Conservation (phyloP, 192 early-diverging fungal species). For the Coemansia furcata region DNA sequence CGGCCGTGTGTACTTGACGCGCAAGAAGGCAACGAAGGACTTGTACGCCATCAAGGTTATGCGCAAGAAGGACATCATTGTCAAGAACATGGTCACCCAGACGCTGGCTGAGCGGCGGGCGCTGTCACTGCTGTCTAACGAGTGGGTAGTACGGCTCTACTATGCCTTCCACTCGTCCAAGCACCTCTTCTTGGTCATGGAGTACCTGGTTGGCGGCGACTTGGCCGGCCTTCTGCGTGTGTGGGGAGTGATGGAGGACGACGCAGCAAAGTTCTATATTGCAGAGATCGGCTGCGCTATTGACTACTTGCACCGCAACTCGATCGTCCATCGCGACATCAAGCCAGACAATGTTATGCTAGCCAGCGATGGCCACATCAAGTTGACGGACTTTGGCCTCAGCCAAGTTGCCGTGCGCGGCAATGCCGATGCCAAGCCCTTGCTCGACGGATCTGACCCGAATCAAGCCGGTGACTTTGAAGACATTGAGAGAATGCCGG, state of each 20-base stretch:
- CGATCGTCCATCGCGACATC: conserved; percentile 85
- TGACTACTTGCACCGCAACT: conserved; percentile 86
- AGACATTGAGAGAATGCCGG: conserved; percentile 14
- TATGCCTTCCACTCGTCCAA: conserved; percentile 89
- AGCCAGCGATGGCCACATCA: conserved; percentile 85
- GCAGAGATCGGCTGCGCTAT: conserved; percentile 88
- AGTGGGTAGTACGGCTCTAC: conserved; percentile 90
- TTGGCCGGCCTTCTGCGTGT: conserved; percentile 71
- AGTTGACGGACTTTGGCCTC: conserved; percentile 94
- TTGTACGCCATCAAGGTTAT: conserved; percentile 91
- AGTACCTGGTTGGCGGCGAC: conserved; percentile 88
- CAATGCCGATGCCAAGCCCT: conserved; percentile 16
- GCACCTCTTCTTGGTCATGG: conserved; percentile 88
- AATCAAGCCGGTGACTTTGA: conserved; percentile 23
- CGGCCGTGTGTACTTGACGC: conserved; percentile 85
- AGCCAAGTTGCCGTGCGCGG: conserved; percentile 71
- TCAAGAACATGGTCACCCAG: conserved; percentile 95
- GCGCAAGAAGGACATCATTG: conserved; percentile 91
- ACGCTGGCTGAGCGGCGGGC: conserved; percentile 85
- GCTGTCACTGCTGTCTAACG: conserved; percentile 71
- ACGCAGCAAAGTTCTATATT: conserved; percentile 83
- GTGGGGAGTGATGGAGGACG: conserved; percentile 75
- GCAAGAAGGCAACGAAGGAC: conserved; percentile 83
- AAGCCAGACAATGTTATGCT: conserved; percentile 86
- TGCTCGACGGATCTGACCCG: conserved; percentile 27